Evolutionary conservation across 1,284 basidiomycete species (phyloP), one percentile per base, ranked within the genome.

Genomic region (Schizophyllum amplum): DNA sequence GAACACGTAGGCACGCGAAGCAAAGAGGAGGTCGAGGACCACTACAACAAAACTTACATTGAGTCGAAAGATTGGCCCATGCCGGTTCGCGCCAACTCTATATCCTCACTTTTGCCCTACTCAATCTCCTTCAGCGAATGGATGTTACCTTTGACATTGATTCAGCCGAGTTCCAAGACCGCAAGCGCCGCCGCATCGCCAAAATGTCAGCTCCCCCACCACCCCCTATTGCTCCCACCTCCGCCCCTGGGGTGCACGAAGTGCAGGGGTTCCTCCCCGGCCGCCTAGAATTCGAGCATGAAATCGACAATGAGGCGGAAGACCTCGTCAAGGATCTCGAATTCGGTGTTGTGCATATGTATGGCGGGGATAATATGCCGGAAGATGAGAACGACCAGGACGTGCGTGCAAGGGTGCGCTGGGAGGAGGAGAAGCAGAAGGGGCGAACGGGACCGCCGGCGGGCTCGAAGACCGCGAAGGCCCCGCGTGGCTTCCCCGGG

Each of bases 271-370:
- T 90, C 74, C 90, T 99, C 72, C 96, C 96, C 5, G 96, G 96
- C 20, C 87, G 97, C 50, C 80, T 99, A 53, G 96, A 99, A 70
- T 99, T 99, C 69, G 97, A 99, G 69, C 91, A 94, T 64, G 97
- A 99, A 72, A 75, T 94, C 20, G 96, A 98, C 68, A 95, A 97
- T 68, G 94, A 98, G 42, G 96, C 96, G 0, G 96, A 99, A 68
- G 87, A 95, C 66, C 74, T 94, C 1, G 89, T 98, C 63, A 99
- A 98, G 72, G 94, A 99, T 68, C 80, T 99, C 63, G 95, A 98
- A 69, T 98, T 98, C 66, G 96, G 94, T 1, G 75, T 92, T 9
- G 92, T 94, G 58, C 79, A 84, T 46, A 80, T 86, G 51, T 97
- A 84, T 68, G 94, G 92, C 3, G 96, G 96, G 1, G 92, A 91